Conservation (phyloP, 73 alveolate genomes). For the Paramecium biaurelia region DNA sequence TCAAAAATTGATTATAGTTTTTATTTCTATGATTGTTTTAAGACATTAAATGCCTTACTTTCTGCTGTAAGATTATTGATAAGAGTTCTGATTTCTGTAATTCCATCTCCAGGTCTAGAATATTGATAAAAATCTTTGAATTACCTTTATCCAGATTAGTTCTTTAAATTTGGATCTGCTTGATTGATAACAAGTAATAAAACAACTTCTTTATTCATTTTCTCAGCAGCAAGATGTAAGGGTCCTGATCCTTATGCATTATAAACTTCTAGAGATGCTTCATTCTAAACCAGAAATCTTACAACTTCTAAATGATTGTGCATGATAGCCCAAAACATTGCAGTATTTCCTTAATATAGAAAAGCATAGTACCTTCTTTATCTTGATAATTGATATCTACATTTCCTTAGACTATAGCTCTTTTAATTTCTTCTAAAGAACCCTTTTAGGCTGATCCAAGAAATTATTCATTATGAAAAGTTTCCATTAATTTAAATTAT, state of each 20-base stretch:
- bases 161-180: slow-evolving; percentile 58
- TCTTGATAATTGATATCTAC: neutral
- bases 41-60: slow-evolving; percentile 46
- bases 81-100: slow-evolving; percentile 41
- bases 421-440: neutral
- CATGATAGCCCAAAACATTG: neutral
- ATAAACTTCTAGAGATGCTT: neutral
- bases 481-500: slow-evolving; percentile 25
- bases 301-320: neutral
- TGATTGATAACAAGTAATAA: slow-evolving; percentile 64
- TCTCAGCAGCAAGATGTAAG: slow-evolving; percentile 68
- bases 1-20: slow-evolving; percentile 38
- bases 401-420: neutral
- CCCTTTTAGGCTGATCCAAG: neutral
- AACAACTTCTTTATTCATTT: slow-evolving; percentile 56
- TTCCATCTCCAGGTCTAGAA: slow-evolving; percentile 54
- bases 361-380: neutral
- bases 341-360: neutral
- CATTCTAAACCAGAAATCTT: neutral
- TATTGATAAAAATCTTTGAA: neutral
- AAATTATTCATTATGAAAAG: slow-evolving; percentile 1
- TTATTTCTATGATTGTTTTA: neutral
- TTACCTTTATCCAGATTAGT: slow-evolving; percentile 49
- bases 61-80: slow-evolving; percentile 48
- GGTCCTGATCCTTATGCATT: slow-evolving; percentile 33